A percentile compares a stretch with the other conserved stretches of the same genome.
Conservation (phyloP, 1,284 basidiomycete species). For the Earliella scabrosa region DNA sequence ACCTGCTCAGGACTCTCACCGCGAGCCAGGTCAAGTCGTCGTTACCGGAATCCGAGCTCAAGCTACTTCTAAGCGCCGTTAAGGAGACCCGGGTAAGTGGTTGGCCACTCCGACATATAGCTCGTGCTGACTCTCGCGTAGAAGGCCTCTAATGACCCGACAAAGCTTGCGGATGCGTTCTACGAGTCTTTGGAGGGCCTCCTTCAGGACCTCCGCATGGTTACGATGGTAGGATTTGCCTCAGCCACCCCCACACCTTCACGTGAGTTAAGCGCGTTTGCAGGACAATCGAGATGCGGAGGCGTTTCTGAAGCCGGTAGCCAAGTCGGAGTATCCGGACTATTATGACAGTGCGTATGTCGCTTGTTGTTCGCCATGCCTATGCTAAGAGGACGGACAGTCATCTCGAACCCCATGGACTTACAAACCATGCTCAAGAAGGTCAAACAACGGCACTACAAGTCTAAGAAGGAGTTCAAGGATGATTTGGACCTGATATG, state of each 20-base stretch:
- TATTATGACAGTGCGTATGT: conserved; percentile 80
- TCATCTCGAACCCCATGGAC: conserved; percentile 94
- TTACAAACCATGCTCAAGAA: conserved; percentile 91
- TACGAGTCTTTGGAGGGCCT: conserved; percentile 91
- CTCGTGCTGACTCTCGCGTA: conserved; percentile 30
- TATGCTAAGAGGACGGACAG: conserved; percentile 43
- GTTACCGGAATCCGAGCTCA: conserved; percentile 64
- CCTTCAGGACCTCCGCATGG: conserved; percentile 78
- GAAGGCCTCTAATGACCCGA: conserved; percentile 63
- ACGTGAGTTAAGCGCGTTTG: conserved; percentile 18
- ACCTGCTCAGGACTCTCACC: conserved; percentile 78
- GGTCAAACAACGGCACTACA: conserved; percentile 90
- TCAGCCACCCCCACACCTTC: conserved; percentile 17
- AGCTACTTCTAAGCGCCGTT: conserved; percentile 71
- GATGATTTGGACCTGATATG: conserved; percentile 96
- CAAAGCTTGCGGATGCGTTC: conserved; percentile 85
- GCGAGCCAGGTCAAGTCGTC: conserved; percentile 62
- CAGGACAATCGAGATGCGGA: conserved; percentile 88
- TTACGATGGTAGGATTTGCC: conserved; percentile 61
- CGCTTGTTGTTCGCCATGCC: neutral
- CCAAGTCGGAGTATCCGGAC: conserved; percentile 86
- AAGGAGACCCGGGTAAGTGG: conserved; percentile 75
- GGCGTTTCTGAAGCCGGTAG: conserved; percentile 89
- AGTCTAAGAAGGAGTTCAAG: conserved; percentile 92
- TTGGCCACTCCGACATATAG: conserved; percentile 11